These are phyloP conservation scores for Aeschynomene evenia DNA, from an alignment of 306 rosid species.

Conservation along the genomic window DNA sequence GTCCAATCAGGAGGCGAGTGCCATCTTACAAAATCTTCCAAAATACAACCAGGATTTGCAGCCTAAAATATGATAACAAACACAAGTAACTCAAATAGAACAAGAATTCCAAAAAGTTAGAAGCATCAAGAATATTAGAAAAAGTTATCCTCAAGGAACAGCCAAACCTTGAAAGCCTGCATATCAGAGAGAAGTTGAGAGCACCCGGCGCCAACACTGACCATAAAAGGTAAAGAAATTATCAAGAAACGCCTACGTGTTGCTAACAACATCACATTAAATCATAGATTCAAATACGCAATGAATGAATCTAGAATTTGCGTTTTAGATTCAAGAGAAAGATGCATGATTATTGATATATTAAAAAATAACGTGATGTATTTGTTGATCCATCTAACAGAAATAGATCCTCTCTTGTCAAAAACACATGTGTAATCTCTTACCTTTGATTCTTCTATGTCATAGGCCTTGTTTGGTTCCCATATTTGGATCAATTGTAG, in stretches of 20 bases:
- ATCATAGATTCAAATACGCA: conserved; percentile 21
- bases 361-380: not conserved
- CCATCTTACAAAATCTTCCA: conserved; percentile 99
- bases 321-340: not conserved
- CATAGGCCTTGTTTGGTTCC: too few species aligned
- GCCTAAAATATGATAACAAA: conserved; percentile 56
- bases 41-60: conserved; percentile 98
- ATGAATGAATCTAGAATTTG: not conserved
- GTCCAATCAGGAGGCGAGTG: conserved; percentile 99
- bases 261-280: not conserved
- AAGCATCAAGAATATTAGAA: conserved; percentile 27
- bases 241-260: conserved; percentile 37
- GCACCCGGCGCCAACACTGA: conserved; percentile 98
- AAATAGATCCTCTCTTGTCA: too few species aligned
- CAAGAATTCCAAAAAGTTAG: conserved; percentile 24
- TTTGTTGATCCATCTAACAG: too few species aligned
- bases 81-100: conserved; percentile 27
- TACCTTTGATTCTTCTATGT: too few species aligned
- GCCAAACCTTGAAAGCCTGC: conserved; percentile 96
- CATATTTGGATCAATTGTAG: too few species aligned
- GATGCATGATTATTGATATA: not conserved
- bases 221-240: conserved; percentile 42
- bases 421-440: too few species aligned
- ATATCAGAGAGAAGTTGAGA: conserved; percentile 98
- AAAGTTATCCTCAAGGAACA: conserved; percentile 27